Percentiles rank a stretch among this genome's conserved stretches.
phyloP scores from a whole-genome alignment of 306 rosid species.

The Oemleria cerasiformis region DNA sequence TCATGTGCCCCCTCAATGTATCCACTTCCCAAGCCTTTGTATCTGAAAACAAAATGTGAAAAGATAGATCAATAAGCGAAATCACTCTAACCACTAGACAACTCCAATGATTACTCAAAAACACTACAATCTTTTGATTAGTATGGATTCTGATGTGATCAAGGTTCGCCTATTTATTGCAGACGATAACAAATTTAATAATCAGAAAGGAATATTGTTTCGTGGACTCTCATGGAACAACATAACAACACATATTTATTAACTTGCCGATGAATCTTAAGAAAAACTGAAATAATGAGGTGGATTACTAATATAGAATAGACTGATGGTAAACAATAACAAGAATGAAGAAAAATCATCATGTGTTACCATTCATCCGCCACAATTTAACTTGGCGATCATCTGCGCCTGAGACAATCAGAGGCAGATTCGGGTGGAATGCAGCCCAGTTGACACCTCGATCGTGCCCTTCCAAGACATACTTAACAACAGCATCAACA shows the following conservation, averaged over 20 bases:
- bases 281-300: not conserved
- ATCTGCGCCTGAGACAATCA: constrained; percentile 97
- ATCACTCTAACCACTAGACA: not conserved
- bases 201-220: not conserved
- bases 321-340: not conserved
- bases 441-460: constrained; percentile 98
- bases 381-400: constrained; percentile 94
- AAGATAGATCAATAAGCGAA: not conserved
- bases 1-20: constrained; percentile 95
- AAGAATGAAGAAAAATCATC: not conserved
- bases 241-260: not conserved
- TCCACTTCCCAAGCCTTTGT: constrained; percentile 99
- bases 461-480: constrained; percentile 97
- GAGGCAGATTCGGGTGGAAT: constrained; percentile 88
- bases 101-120: not conserved
- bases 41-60: constrained; percentile 45
- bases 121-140: not conserved
- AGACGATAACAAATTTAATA: not conserved
- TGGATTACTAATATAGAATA: not conserved
- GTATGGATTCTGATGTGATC: not conserved
- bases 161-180: not conserved
- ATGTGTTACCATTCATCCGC: constrained; percentile 82
- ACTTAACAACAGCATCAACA: constrained; percentile 86
- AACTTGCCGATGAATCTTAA: not conserved
- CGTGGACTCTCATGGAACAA: not conserved